Evolutionary conservation across 1,284 basidiomycete genomes (phyloP).

Genomic region (Ganoderma sp.): DNA sequence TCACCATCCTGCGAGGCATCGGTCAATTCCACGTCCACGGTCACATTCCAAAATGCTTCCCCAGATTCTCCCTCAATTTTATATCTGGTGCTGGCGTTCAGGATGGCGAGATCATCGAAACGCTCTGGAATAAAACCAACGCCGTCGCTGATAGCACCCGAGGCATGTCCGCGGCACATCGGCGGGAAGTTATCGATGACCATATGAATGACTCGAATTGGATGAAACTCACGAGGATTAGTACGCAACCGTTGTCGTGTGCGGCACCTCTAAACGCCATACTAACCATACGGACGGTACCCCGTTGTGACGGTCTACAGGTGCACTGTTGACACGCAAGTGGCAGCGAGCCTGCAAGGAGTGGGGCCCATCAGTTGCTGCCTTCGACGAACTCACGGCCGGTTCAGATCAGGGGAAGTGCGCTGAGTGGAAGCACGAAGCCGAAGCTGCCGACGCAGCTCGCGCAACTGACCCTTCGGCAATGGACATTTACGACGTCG

Average conservation of each 20-base stretch:
- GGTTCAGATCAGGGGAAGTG: not conserved
- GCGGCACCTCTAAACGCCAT: no score
- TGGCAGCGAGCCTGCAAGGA: not conserved
- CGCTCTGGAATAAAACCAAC: slow-evolving; percentile 32
- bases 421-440: not conserved
- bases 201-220: slow-evolving; percentile 36
- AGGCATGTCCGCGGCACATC: no score
- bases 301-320: no score
- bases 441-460: not conserved
- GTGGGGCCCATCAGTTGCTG: not conserved
- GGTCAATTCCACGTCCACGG: slow-evolving; percentile 31
- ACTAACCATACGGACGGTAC: no score
- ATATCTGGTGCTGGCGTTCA: slow-evolving; percentile 28
- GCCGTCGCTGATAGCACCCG: no score
- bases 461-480: not conserved
- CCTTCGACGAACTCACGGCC: not conserved
- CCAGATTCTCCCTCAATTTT: slow-evolving; percentile 28
- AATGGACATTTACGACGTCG: not conserved
- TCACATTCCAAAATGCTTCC: slow-evolving; percentile 29
- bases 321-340: not conserved
- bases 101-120: slow-evolving; percentile 35
- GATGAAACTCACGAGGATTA: slow-evolving; percentile 29
- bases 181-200: slow-evolving; percentile 22
- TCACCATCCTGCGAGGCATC: slow-evolving; percentile 1
- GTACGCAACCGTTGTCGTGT: slow-evolving; percentile 10